phyloP scores from a whole-genome alignment of 2,329 filamentous ascomycete genomes.

The Microsporum ferrugineum region DNA sequence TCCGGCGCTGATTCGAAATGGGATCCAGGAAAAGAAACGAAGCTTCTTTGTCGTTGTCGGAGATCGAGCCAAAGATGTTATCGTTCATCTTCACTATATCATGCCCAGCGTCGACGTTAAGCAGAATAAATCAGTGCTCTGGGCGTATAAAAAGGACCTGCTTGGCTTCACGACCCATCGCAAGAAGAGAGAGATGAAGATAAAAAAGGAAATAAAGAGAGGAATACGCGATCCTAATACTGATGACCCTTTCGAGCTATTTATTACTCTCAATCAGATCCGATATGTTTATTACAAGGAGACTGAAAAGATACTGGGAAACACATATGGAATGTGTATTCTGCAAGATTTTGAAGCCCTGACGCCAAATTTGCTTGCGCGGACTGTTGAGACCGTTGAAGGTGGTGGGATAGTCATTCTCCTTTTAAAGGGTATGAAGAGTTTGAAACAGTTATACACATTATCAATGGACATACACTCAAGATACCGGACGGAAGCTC shows the following conservation, averaged over 20 bases:
- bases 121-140: conserved; percentile 90
- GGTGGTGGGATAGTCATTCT: conserved; percentile 85
- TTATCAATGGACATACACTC: conserved; percentile 97
- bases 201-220: conserved; percentile 95
- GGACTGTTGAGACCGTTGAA: conserved; percentile 95
- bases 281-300: conserved; percentile 99
- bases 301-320: conserved; percentile 95
- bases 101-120: conserved; percentile 83
- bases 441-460: conserved; percentile 92
- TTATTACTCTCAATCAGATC: conserved; percentile 91
- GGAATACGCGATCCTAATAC: conserved; percentile 84
- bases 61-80: conserved; percentile 88
- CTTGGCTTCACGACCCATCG: conserved; percentile 91
- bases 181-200: conserved; percentile 96
- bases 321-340: conserved; percentile 97
- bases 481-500: conserved; percentile 88
- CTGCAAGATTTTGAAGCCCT: conserved; percentile 96
- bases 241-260: conserved; percentile 93
- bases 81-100: conserved; percentile 89
- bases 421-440: conserved; percentile 90
- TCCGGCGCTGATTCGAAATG: conserved; percentile 81
- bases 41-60: conserved; percentile 97
- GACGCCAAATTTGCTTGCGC: conserved; percentile 89
- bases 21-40: conserved; percentile 85
- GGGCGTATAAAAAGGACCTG: conserved; percentile 98